Conservation (phyloP, 2,329 filamentous ascomycete species). For the Monascus ruber region DNA sequence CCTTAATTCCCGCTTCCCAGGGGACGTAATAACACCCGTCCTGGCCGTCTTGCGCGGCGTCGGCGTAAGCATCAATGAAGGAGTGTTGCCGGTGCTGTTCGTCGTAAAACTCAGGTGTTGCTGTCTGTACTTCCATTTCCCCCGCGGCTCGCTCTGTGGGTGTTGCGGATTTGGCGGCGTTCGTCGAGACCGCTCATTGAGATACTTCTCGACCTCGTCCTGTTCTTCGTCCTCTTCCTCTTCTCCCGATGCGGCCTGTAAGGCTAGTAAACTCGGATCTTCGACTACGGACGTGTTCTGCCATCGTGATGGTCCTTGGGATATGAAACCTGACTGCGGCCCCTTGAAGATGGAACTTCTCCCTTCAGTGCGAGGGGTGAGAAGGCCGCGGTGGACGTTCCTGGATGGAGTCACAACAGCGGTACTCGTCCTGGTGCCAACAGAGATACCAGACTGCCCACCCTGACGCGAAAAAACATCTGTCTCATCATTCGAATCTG, state of each 20-base stretch:
- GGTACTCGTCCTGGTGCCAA: background rate
- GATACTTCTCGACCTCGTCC: constrained; percentile 22
- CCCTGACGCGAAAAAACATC: constrained; percentile 1
- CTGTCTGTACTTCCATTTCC: constrained; percentile 1
- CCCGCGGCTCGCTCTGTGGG: constrained; percentile 12
- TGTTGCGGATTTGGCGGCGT: constrained; percentile 22
- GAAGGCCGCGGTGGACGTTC: constrained; percentile 11
- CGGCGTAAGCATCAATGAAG: constrained; percentile 14
- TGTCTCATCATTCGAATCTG: constrained; percentile 39
- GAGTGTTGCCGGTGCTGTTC: constrained; percentile 11
- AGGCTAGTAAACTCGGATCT: background rate
- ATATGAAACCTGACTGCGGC: background rate
- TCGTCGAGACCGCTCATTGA: constrained; percentile 29
- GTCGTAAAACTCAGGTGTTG: background rate
- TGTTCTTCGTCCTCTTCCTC: constrained; percentile 14
- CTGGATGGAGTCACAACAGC: background rate
- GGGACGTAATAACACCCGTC: constrained; percentile 19
- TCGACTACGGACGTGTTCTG: background rate
- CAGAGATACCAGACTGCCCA: background rate
- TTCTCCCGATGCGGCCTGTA: background rate
- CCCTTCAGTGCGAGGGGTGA: constrained; percentile 24
- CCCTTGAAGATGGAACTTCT: constrained; percentile 4
- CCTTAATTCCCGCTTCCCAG: constrained; percentile 25
- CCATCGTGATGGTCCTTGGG: background rate
- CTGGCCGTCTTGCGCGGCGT: constrained; percentile 27